Percentiles rank a stretch among this genome's conserved stretches.
These are phyloP conservation scores for Dendrocalamus sinicus DNA, from an alignment of 176 grass and related monocot genomes.

Conservation along the genomic window DNA sequence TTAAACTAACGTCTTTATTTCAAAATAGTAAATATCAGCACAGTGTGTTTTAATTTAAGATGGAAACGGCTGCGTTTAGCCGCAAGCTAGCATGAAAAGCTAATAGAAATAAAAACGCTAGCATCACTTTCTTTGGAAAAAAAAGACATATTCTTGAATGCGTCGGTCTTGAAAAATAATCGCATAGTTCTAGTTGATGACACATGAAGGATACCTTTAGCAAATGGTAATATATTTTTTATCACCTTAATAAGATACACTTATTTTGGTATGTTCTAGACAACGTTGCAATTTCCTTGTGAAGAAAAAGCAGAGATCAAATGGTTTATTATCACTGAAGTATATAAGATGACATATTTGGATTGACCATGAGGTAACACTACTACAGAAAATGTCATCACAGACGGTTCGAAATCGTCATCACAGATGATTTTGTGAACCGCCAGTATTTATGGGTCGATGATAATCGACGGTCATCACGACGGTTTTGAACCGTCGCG, in stretches of 20 bases:
- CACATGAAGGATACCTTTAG: neutral
- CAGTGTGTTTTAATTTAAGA: neutral
- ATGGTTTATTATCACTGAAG: neutral
- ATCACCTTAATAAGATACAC: neutral
- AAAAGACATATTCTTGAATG: neutral
- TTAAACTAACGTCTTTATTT: neutral
- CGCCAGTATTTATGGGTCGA: no score
- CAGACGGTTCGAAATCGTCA: no score
- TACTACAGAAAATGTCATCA: no score
- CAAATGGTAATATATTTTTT: neutral
- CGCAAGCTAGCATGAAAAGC: neutral
- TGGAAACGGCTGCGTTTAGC: neutral
- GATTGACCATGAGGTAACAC: neutral
- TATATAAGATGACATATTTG: neutral
- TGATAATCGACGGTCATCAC: no score
- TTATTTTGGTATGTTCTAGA: neutral
- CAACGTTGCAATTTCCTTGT: neutral
- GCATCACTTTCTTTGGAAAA: neutral
- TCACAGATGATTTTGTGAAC: no score
- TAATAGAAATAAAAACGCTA: neutral
- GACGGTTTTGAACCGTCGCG: no score
- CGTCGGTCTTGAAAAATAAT: neutral
- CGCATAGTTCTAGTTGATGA: neutral
- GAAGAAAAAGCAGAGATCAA: neutral
- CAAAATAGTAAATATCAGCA: conserved; percentile 6